phyloP scores from a whole-genome alignment of 2,329 filamentous ascomycete species.

The Calonectria montana region DNA sequence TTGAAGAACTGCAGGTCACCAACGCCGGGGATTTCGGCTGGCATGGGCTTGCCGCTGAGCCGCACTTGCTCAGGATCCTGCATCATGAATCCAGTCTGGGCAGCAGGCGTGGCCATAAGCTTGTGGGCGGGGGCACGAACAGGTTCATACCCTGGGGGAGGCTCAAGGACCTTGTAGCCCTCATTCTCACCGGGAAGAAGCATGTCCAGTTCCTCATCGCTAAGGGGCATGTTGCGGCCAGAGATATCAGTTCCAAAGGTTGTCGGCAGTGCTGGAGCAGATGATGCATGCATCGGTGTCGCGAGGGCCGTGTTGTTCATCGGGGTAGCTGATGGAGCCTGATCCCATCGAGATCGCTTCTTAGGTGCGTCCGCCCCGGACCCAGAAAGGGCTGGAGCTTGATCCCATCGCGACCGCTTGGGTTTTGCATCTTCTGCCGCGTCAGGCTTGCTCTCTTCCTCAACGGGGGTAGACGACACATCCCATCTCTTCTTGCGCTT shows the following conservation, averaged over 20 bases:
- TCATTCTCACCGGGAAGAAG: slow-evolving; percentile 90
- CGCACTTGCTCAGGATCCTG: slow-evolving; percentile 91
- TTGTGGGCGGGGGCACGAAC: slow-evolving; percentile 82
- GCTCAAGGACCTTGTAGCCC: slow-evolving; percentile 91
- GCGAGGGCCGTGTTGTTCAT: slow-evolving; percentile 79
- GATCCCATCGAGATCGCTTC: slow-evolving; percentile 90
- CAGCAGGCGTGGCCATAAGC: slow-evolving; percentile 77
- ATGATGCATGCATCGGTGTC: slow-evolving; percentile 81
- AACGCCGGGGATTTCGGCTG: slow-evolving; percentile 95
- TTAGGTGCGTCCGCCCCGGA: slow-evolving; percentile 72
- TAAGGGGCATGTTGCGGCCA: slow-evolving; percentile 81
- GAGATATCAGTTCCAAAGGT: slow-evolving; percentile 86
- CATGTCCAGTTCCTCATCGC: slow-evolving; percentile 92
- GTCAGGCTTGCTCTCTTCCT: slow-evolving; percentile 62
- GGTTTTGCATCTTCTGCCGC: slow-evolving; percentile 66
- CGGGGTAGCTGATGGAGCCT: slow-evolving; percentile 85
- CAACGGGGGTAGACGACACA: slow-evolving; percentile 69
- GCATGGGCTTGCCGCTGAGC: slow-evolving; percentile 87
- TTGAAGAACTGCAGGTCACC: slow-evolving; percentile 99
- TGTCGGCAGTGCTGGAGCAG: slow-evolving; percentile 62
- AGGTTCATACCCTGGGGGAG: slow-evolving; percentile 91
- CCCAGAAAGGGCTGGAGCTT: slow-evolving; percentile 71
- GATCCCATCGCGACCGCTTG: slow-evolving; percentile 90
- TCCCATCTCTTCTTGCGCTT: slow-evolving; percentile 98
- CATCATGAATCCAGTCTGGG: slow-evolving; percentile 94